Conservation (phyloP, 2,329 filamentous ascomycete species). For the Nigrospora oryzae region DNA sequence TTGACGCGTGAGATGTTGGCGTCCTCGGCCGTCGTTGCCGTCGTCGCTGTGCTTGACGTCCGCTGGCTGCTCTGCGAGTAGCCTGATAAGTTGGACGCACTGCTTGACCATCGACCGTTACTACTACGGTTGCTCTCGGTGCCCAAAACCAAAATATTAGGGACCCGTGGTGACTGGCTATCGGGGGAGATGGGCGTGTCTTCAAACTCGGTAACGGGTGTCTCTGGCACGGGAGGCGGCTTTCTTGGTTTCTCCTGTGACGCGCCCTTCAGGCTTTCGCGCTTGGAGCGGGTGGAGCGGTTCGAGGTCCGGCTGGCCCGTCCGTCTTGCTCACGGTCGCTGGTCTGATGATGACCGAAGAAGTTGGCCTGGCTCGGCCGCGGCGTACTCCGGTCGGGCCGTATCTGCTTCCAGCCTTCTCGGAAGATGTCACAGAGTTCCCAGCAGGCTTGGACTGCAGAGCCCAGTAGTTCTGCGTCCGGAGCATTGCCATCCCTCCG, state of each 20-base stretch:
- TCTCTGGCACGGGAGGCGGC: constrained; percentile 61
- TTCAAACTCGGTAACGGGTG: constrained; percentile 90
- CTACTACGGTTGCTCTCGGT: constrained; percentile 42
- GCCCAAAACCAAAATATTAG: constrained; percentile 82
- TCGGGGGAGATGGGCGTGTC: constrained; percentile 80
- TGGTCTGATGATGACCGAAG: constrained; percentile 38
- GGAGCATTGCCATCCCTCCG: constrained; percentile 62
- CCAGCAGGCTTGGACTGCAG: constrained; percentile 89
- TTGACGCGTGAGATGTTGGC: constrained; percentile 71
- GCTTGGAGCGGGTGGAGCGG: constrained; percentile 48
- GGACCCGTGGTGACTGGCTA: constrained; percentile 64
- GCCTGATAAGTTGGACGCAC: constrained; percentile 67
- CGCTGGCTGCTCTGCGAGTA: constrained; percentile 65
- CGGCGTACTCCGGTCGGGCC: constrained; percentile 79
- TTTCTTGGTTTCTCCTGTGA: constrained; percentile 41
- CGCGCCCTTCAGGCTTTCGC: constrained; percentile 41
- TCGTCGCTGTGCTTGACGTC: constrained; percentile 65
- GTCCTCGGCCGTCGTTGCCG: constrained; percentile 61
- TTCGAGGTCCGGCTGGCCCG: constrained; percentile 41
- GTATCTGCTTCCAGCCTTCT: constrained; percentile 82
- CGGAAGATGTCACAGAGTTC: constrained; percentile 89
- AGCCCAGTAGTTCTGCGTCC: constrained; percentile 78
- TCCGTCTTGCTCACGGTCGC: constrained; percentile 38
- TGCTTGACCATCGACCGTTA: constrained; percentile 68
- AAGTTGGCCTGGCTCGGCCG: constrained; percentile 73